Base-by-base conservation (phyloP, 2,329 filamentous ascomycete genomes). In the Fusarium xyrophilum region DNA sequence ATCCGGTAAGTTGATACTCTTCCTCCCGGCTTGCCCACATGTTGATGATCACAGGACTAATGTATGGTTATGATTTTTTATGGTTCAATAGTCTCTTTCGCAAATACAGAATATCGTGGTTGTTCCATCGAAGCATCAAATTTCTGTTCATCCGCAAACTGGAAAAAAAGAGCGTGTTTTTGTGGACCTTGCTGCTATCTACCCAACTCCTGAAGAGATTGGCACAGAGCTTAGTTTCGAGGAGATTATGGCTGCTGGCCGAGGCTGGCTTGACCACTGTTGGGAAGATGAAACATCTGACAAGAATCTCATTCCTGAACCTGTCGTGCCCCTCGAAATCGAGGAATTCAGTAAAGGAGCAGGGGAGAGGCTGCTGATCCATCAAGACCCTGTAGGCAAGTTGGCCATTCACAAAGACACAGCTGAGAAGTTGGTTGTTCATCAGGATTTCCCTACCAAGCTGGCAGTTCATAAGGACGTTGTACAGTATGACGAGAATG, bases 11-110 rank as follows among this genome's bases (percentile, higher is more conserved):
- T 74, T 69, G 72, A 77, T 76, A 72, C 70, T 68, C 69, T 72
- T 68, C 68, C 71, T 69, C 72, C 75, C 72, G 77, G 78, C 79
- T 77, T 80, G 81, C 77, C 83, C 86, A 85, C 79, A 85, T 93
- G 88, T 96, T 96, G 93, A 96, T 93, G 85, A 89, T 86, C 85
- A 87, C 88, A 97, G 94, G 93, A 97, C 94, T 97, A 97, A 97
- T 95, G 80, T 86, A 88, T 76, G 74, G 69, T 74, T 75, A 73
- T 76, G 76, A 79, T 72, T 80, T 75, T 80, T 76, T 25, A 78
- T 60, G 83, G 72, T 79, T 78, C 59, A 75, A 76, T 83, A 89
- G 87, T 86, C 83, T 79, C 81, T 84, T 76, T 80, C 84, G 75
- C 86, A 86, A 81, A 84, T 89, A 82, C 82, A 88, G 81, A 86